A percentile compares a stretch with the other conserved stretches of the same genome.
Evolutionary conservation across 148 eudicot species (phyloP).

Genomic region (Selenicereus undatus): DNA sequence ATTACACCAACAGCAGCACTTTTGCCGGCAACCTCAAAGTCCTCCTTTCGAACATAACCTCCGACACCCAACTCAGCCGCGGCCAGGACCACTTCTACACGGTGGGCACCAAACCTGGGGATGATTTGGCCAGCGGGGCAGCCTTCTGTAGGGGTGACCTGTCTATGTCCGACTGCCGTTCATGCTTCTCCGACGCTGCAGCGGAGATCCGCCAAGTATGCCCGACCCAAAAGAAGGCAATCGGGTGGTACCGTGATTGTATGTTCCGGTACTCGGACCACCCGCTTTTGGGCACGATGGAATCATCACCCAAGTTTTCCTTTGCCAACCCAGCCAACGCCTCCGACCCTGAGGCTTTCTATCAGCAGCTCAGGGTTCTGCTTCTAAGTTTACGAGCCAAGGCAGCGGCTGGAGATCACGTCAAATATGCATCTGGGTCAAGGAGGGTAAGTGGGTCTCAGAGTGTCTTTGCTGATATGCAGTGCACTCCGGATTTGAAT

Average conservation of each 20-base stretch:
- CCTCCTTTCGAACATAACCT: conserved; percentile 2
- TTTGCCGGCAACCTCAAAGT: conserved; percentile 13
- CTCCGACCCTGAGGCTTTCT: background rate
- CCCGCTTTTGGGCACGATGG: background rate
- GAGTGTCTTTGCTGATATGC: conserved; percentile 22
- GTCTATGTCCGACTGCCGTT: background rate
- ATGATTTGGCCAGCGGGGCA: background rate
- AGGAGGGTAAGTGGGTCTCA: background rate
- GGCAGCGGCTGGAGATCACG: background rate
- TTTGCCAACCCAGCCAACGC: background rate
- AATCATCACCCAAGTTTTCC: background rate
- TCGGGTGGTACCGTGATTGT: background rate
- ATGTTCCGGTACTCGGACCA: background rate
- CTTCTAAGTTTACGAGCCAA: background rate
- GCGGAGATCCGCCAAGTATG: background rate
- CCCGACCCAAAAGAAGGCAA: background rate
- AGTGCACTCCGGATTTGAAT: conserved; percentile 32
- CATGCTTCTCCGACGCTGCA: background rate
- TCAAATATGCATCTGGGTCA: background rate
- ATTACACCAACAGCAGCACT: background rate
- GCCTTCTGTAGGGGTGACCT: background rate
- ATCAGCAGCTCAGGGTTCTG: background rate
- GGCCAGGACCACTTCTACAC: background rate
- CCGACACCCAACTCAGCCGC: conserved; percentile 16
- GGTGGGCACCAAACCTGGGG: background rate